These are phyloP conservation scores for Tubosaeta sp. DNA, from an alignment of 768 basidiomycete genomes.

Conservation along the genomic window DNA sequence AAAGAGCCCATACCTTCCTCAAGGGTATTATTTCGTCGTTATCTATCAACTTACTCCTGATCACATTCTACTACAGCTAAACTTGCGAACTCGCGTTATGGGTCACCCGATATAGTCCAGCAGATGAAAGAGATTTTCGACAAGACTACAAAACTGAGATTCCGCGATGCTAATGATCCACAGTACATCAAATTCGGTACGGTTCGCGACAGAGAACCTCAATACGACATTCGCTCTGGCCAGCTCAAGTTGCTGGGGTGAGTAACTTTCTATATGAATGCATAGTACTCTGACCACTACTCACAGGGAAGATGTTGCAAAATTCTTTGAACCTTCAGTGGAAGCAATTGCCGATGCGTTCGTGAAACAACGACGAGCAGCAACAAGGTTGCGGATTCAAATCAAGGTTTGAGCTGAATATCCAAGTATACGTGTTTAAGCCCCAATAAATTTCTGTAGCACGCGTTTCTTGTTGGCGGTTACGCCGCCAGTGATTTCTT, in stretches of 20 bases:
- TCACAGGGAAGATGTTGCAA: constrained; percentile 35
- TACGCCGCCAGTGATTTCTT: constrained; percentile 48
- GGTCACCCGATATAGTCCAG: constrained; percentile 28
- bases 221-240: constrained; percentile 35
- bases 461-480: constrained; percentile 48
- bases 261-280: not conserved
- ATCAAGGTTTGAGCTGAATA: no score
- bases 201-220: constrained; percentile 30
- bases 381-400: constrained; percentile 19
- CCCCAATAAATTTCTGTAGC: constrained; percentile 10
- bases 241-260: constrained; percentile 37
- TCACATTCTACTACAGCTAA: constrained; percentile 17
- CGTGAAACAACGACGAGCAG: constrained; percentile 20
- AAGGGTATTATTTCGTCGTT: constrained; percentile 13
- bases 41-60: not conserved
- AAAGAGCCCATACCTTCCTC: constrained; percentile 26
- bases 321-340: constrained; percentile 42
- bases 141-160: constrained; percentile 35
- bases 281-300: no score
- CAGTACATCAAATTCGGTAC: constrained; percentile 40
- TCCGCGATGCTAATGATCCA: constrained; percentile 31
- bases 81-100: constrained; percentile 28
- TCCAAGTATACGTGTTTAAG: no score
- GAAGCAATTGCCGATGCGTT: constrained; percentile 34
- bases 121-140: constrained; percentile 35